Conservation (phyloP, 441 rosid genomes). For the Croton setiger region DNA sequence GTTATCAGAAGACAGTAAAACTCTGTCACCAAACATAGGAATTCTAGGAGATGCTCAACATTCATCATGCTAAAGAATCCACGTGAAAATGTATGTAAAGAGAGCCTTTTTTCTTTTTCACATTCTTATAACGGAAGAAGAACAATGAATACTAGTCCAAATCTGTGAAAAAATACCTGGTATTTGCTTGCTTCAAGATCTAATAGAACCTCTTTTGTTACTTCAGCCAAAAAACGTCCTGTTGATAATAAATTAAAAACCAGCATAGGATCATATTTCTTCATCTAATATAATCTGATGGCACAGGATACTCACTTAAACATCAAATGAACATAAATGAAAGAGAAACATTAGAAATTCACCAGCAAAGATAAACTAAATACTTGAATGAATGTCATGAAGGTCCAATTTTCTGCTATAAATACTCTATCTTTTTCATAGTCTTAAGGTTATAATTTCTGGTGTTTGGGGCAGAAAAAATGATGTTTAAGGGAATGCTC, state of each 20-base stretch:
- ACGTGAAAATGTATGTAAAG: background rate
- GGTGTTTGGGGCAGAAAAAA: background rate
- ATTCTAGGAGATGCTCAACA: background rate
- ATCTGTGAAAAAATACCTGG: slow-evolving; percentile 37
- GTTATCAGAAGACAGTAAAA: background rate
- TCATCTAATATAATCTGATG: background rate
- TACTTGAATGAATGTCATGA: background rate
- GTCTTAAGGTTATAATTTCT: background rate
- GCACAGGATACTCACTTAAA: background rate
- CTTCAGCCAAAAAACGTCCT: slow-evolving; percentile 75
- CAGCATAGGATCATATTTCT: background rate
- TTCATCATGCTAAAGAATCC: background rate
- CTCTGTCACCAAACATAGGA: background rate
- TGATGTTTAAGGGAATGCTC: background rate
- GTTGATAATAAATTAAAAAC: slow-evolving; percentile 25
- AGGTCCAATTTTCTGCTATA: background rate
- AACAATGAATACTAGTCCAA: background rate
- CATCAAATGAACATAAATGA: background rate
- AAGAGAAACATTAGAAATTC: background rate
- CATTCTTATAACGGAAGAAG: background rate
- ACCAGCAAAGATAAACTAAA: background rate
- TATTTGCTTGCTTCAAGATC: slow-evolving; percentile 77
- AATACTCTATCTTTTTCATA: background rate
- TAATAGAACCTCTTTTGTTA: slow-evolving; percentile 64
- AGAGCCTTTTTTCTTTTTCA: background rate